A percentile compares a stretch with the other conserved stretches of the same genome.
Evolutionary conservation across 2,329 filamentous ascomycete species (phyloP).

Genomic region (Chaetothyriales sp.): DNA sequence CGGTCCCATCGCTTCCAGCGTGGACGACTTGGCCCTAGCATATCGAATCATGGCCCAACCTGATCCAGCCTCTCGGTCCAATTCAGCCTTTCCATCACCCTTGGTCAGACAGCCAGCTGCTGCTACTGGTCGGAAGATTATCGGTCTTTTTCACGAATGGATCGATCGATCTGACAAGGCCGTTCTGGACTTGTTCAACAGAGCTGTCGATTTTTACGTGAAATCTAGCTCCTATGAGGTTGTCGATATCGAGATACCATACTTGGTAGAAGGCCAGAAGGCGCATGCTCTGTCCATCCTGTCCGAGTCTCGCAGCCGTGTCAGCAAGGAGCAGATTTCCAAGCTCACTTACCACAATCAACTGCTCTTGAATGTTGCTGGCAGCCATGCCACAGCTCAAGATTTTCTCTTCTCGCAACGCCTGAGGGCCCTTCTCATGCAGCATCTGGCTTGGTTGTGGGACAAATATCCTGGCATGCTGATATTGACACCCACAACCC

Average conservation of each 20-base stretch:
- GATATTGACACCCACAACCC: conserved; percentile 65
- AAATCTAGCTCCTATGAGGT: conserved; percentile 28
- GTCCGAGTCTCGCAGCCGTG: conserved; percentile 47
- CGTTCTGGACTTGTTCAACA: conserved; percentile 50
- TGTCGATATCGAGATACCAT: conserved; percentile 39
- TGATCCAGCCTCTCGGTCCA: conserved; percentile 37
- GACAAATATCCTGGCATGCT: conserved; percentile 58
- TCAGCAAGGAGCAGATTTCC: conserved; percentile 33
- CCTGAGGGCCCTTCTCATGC: conserved; percentile 63
- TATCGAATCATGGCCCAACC: conserved; percentile 68
- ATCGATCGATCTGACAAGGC: conserved; percentile 52
- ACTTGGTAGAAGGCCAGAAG: conserved; percentile 55
- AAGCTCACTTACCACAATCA: conserved; percentile 16
- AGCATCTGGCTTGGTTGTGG: conserved; percentile 60
- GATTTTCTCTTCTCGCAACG: conserved; percentile 64
- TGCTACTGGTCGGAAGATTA: conserved; percentile 37
- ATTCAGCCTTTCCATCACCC: conserved; percentile 41
- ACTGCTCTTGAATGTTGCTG: conserved; percentile 50
- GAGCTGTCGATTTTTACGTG: conserved; percentile 44
- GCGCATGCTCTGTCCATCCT: conserved; percentile 70
- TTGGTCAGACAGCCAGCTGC: conserved; percentile 30
- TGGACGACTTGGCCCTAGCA: conserved; percentile 65
- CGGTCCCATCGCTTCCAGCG: conserved; percentile 63
- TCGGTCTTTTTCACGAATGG: conserved; percentile 59
- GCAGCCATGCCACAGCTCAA: conserved; percentile 47